Percentiles rank a stretch among this genome's conserved stretches.
These are phyloP conservation scores for Chamaecrista fasciculata DNA, from an alignment of 306 rosid species.

Conservation along the genomic window DNA sequence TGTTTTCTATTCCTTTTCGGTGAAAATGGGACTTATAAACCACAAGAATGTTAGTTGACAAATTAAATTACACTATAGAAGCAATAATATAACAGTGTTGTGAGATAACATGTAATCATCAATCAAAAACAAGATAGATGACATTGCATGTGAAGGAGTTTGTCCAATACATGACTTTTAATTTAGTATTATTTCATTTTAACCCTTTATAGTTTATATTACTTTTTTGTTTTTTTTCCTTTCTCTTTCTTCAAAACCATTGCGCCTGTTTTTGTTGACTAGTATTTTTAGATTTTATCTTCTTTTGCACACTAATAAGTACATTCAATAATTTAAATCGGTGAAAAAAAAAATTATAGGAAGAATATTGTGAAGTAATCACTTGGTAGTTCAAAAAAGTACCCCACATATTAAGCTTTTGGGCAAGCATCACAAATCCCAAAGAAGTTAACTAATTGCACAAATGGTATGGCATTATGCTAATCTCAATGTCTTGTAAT, in stretches of 20 bases:
- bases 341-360: too few species aligned
- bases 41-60: neutral
- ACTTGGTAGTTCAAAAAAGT: too few species aligned
- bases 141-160: slow-evolving; percentile 9
- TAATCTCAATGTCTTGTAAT: neutral
- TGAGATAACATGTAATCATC: neutral
- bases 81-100: neutral
- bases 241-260: slow-evolving; percentile 1
- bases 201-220: neutral
- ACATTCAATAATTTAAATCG: too few species aligned
- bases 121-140: neutral
- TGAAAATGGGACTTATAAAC: neutral
- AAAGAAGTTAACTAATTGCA: neutral
- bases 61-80: neutral
- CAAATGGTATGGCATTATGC: neutral
- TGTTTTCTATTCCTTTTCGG: neutral
- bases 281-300: neutral
- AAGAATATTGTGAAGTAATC: too few species aligned
- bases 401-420: neutral
- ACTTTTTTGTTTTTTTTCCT: neutral
- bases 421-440: neutral
- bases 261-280: slow-evolving; percentile 55
- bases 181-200: neutral
- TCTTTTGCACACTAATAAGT: neutral
- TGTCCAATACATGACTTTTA: too few species aligned